Percentiles rank a stretch among this genome's conserved stretches.
phyloP scores from a whole-genome alignment of 2,329 filamentous ascomycete genomes.

The Pseudocercospora pini-densiflorae region DNA sequence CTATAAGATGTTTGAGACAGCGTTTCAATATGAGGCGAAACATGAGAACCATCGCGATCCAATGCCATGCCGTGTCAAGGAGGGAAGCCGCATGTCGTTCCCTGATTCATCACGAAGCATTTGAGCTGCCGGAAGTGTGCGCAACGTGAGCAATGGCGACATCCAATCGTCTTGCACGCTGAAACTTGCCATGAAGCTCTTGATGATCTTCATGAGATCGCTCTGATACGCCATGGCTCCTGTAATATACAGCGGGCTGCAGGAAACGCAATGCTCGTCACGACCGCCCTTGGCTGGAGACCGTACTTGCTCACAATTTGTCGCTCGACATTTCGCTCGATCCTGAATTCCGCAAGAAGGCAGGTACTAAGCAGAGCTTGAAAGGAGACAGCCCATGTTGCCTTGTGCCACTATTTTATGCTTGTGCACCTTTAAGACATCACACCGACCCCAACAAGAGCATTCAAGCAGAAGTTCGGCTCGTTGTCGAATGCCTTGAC shows the following conservation, averaged over 20 bases:
- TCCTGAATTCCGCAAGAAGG: too few relatives aligned
- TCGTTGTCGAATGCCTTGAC: too few relatives aligned
- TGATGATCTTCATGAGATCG: neutral
- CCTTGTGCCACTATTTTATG: too few relatives aligned
- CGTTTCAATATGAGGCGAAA: constrained; percentile 1
- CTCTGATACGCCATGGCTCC: neutral
- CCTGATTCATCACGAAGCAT: neutral
- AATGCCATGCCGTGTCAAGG: neutral
- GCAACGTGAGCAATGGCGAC: neutral
- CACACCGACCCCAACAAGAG: too few relatives aligned
- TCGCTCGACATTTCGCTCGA: too few relatives aligned
- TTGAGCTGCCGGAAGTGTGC: neutral
- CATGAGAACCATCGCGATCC: constrained; percentile 1
- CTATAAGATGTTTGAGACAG: neutral
- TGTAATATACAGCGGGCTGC: neutral
- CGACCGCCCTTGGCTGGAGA: too few relatives aligned
- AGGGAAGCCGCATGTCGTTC: neutral
- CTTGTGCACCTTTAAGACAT: too few relatives aligned
- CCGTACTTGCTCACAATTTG: too few relatives aligned
- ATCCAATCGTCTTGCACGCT: neutral
- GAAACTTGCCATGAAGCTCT: neutral
- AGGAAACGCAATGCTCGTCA: too few relatives aligned
- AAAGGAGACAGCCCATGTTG: too few relatives aligned
- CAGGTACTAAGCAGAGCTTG: too few relatives aligned
- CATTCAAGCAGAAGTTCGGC: too few relatives aligned